Evolutionary conservation across 2,329 filamentous ascomycete genomes (phyloP), one percentile per base, ranked within the genome.

Genomic region (Diaporthe sp.): DNA sequence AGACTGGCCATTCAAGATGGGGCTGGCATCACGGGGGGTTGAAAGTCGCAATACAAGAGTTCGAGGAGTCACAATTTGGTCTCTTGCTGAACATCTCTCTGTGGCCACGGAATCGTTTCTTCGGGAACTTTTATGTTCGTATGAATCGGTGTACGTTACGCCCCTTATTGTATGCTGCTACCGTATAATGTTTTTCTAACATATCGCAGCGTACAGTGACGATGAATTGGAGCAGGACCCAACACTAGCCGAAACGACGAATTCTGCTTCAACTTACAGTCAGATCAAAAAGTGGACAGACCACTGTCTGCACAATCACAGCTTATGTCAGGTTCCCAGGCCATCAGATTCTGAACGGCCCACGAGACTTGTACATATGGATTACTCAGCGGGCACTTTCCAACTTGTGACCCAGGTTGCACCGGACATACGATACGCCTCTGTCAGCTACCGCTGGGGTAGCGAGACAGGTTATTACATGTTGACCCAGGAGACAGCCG

Each of bases 371-470:
- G 22, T 57, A 17, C 1, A 17, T 6, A 20, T 34, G 0, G 13
- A 57, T 10, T 6, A 20, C 28, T 3, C 5, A 1, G 25, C 53
- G 1, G 17, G 28, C 3, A 20, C 17, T 4, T 57, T 57, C 53
- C 53, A 57, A 31, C 15, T 57, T 2, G 6, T 7, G 2, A 57
- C 53, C 0, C 0, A 57, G 0, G 1, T 34, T 3, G 13, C 53
- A 34, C 28, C 5, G 0, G 53, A 31, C 13, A 57, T 6, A 15
- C 10, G 2, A 4, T 57, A 57, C 9, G 53, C 53, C 28, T 44
- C 57, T n/a, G 42, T 72, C 34, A 72, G 71, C 57, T 58, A 72
- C 31, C 60, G 71, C 42, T 72, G 71, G 71, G 71, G 71, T 8
- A 63, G 60, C 4, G 53, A 7, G n/a, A 20, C 17, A 12, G 1